Evolutionary conservation across 1,284 basidiomycete species (phyloP), one percentile per base, ranked within the genome.

Genomic region (Melampsora abietis-canadensis): DNA sequence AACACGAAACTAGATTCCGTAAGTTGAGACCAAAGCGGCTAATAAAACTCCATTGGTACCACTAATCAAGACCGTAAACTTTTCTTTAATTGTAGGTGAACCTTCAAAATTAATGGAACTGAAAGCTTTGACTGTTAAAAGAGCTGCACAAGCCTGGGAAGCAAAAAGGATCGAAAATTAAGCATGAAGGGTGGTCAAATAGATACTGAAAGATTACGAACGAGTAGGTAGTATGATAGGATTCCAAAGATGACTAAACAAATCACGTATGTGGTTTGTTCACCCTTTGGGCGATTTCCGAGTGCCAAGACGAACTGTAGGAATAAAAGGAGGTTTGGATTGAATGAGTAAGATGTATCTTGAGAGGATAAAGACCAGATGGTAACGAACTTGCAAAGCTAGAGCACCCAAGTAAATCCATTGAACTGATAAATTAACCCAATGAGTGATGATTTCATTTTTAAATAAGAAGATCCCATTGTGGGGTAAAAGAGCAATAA

Each of bases 261-360:
- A 34, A 90, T 78, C 0, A 89, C 84, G 80, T 98, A 98, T 7
- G 91, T 87, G 54, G 86, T 81, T 68, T 89, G 87, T 84, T 98
- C 95, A 76, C 93, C 94, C 82, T 98, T 98, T 1, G 95, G 95
- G 77, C 95, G 85, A 82, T 97, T 98, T 75, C 95, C 95, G 34
- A 74, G 84, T 3, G 94, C 94, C n/a, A 98, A 85, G 51, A 98
- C 88, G 79, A 98, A 97, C 84, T 74, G 30, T 21, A 6, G 60
- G 10, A 24, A 40, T 15, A 14, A 40, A 34, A n/a, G 57, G 34
- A 19, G 24, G 51, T 21, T 54, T 54, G 12, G 8, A 6, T 54
- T 21, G 51, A n/a, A 14, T 54, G 6, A 54, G 51, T n/a, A 54
- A 54, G 6, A 10, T 8, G 10, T 7, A 12, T 12, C 6, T 40